A percentile compares a stretch with the other conserved stretches of the same genome.
Evolutionary conservation across 257 asterid species (phyloP).

Genomic region (Eucommia ulmoides): DNA sequence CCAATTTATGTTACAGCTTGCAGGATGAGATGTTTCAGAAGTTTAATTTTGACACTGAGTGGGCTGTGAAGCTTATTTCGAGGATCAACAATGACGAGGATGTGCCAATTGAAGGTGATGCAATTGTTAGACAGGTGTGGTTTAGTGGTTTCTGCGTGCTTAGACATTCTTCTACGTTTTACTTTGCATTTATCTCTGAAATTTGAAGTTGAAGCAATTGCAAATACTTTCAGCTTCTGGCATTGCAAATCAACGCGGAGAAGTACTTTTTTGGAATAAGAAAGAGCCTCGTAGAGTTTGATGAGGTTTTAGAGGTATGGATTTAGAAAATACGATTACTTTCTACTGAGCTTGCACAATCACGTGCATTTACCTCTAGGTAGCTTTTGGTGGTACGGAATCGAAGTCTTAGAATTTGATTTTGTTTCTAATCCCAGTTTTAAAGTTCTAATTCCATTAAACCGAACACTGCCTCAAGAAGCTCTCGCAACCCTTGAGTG

Average conservation of each 20-base stretch:
- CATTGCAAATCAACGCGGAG: slow-evolving; percentile 89
- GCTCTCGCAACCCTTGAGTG: too few relatives aligned
- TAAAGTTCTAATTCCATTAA: too few relatives aligned
- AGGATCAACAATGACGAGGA: slow-evolving; percentile 84
- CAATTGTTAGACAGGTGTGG: slow-evolving; percentile 78
- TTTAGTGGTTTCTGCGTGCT: background rate
- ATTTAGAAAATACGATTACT: too few relatives aligned
- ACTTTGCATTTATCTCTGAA: slow-evolving; percentile 1
- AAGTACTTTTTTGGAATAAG: slow-evolving; percentile 81
- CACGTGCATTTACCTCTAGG: too few relatives aligned
- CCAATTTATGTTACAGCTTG: slow-evolving; percentile 56
- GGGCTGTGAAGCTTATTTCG: slow-evolving; percentile 91
- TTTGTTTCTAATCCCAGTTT: too few relatives aligned
- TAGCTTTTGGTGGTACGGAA: too few relatives aligned
- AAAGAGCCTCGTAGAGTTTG: slow-evolving; percentile 94
- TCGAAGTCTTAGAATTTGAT: too few relatives aligned
- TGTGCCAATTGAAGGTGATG: slow-evolving; percentile 78
- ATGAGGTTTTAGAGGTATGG: slow-evolving; percentile 95
- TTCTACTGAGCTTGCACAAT: too few relatives aligned
- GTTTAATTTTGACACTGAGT: slow-evolving; percentile 90
- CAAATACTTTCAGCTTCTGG: slow-evolving; percentile 50
- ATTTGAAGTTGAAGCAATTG: slow-evolving; percentile 7
- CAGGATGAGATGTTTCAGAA: slow-evolving; percentile 98
- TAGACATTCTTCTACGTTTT: slow-evolving; percentile 7
- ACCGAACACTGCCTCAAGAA: too few relatives aligned